Evolutionary conservation across 768 basidiomycete genomes (phyloP).

Genomic region (Leccinum subtestaceum): DNA sequence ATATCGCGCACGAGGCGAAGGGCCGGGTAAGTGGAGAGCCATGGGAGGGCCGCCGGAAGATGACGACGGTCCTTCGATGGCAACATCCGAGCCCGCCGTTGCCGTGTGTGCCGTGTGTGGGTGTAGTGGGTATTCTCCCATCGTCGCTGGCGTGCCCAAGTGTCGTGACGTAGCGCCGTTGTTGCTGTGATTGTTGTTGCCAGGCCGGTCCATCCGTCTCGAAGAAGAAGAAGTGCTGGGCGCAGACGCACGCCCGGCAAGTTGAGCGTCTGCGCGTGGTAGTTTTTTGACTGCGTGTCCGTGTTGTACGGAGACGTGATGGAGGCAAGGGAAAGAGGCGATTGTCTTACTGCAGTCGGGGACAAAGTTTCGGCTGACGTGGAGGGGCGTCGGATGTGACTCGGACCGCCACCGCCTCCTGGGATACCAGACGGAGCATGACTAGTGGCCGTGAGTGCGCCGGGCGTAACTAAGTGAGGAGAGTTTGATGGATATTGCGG

Average conservation of each 20-base stretch:
- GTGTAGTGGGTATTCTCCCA: constrained; percentile 18
- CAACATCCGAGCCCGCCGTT: constrained; percentile 23
- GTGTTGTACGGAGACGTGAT: constrained; percentile 41
- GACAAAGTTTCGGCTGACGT: constrained; percentile 29
- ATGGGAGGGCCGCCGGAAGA: constrained; percentile 23
- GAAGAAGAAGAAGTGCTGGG: constrained; percentile 34
- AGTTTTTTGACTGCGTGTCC: constrained; percentile 66
- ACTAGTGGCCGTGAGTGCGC: constrained; percentile 19
- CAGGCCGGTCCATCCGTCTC: constrained; percentile 34
- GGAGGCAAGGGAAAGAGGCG: constrained; percentile 40
- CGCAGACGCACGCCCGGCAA: constrained; percentile 78
- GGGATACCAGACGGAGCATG: constrained; percentile 14
- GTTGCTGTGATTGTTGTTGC: constrained; percentile 13
- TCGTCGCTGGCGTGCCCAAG: constrained; percentile 19
- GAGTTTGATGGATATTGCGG: constrained; percentile 28
- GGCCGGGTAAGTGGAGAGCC: constrained; percentile 33
- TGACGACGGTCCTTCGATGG: constrained; percentile 28
- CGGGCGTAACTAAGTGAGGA: constrained; percentile 26
- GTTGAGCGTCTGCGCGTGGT: constrained; percentile 71
- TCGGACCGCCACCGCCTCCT: constrained; percentile 13
- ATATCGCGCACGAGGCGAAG: constrained; percentile 33
- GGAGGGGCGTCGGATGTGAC: constrained; percentile 29
- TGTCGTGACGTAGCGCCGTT: background rate
- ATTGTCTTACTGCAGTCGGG: constrained; percentile 34
- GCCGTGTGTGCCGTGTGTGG: constrained; percentile 13